Evolutionary conservation across 2,329 filamentous ascomycete genomes (phyloP), one percentile per base, ranked within the genome.

Genomic region (Aureobasidium pullulans): DNA sequence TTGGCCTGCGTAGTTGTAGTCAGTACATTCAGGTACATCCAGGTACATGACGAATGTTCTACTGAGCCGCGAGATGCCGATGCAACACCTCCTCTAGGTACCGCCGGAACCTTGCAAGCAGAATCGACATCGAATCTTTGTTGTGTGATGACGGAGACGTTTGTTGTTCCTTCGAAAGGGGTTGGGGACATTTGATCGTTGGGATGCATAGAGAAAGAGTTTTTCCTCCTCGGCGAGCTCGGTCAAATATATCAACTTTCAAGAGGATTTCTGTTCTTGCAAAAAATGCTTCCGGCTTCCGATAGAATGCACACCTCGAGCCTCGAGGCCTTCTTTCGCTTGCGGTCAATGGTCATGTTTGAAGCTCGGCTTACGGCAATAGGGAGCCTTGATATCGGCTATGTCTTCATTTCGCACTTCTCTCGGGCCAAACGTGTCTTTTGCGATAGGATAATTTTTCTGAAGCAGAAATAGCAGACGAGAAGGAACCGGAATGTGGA

Each of bases 161-260:
- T 52, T 7, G 5, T 28, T 40, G 34, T 31, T 29, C 6, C 34
- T 50, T 39, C 23, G 36, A n/a, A 52, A 29, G 19, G 36, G 19
- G 48, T 39, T 52, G 36, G 48, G 48, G 9, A 52, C 6, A 52
- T 49, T 49, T 37, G 47, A 52, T 52, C 23, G 48, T 52, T 52
- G 48, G 36, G 48, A 31, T 36, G 32, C 31, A 32, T n/a, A 32
- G 8, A 19, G 29, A 48, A 40, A 50, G 47, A 50, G 16, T 40
- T 52, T 52, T 52, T 52, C 47, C 28, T n/a, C 6, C 15, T 40
- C 11, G 34, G 36, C 23, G 34, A 9, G 34, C 34, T 36, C 34
- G 34, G 34, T 36, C 34, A 36, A 36, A 36, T 36, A 13, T 36
- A 13, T 13, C 8, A 36, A 13, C 34, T 23, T 23, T 4, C 23